Conservation (phyloP, 176 grass and related monocot species). For the Urochloa ruziziensis region DNA sequence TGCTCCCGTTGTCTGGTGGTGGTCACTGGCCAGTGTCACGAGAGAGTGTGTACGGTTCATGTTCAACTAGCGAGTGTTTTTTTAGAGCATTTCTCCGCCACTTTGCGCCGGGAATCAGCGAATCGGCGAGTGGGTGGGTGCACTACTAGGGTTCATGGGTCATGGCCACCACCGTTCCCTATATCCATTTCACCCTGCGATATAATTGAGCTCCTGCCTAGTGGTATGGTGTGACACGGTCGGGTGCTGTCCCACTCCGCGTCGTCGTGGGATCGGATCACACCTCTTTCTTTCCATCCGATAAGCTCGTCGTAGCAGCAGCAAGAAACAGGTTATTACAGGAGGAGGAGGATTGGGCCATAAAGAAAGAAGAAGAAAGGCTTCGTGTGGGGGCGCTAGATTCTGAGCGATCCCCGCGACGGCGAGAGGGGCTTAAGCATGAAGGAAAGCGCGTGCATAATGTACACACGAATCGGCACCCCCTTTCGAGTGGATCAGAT, state of each 20-base stretch:
- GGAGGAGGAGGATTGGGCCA: background rate
- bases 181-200: background rate
- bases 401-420: conserved; percentile 12
- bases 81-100: background rate
- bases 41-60: background rate
- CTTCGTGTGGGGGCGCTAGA: background rate
- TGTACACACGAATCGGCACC: background rate
- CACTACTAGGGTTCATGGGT: background rate
- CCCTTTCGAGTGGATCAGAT: conserved; percentile 29
- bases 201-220: background rate
- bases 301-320: background rate
- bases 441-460: background rate
- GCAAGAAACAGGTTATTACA: background rate
- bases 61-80: background rate
- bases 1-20: background rate
- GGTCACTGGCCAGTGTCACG: background rate
- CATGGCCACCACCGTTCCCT: conserved; percentile 14
- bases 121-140: conserved; percentile 29
- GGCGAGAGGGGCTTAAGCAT: background rate
- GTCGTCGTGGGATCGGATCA: conserved; percentile 5
- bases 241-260: conserved; percentile 16
- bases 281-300: conserved; percentile 9
- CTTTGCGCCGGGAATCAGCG: background rate
- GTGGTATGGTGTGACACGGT: conserved; percentile 29
- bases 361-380: background rate